Conservation (phyloP, 139 green algal species). For the Spirogloea muscicola region DNA sequence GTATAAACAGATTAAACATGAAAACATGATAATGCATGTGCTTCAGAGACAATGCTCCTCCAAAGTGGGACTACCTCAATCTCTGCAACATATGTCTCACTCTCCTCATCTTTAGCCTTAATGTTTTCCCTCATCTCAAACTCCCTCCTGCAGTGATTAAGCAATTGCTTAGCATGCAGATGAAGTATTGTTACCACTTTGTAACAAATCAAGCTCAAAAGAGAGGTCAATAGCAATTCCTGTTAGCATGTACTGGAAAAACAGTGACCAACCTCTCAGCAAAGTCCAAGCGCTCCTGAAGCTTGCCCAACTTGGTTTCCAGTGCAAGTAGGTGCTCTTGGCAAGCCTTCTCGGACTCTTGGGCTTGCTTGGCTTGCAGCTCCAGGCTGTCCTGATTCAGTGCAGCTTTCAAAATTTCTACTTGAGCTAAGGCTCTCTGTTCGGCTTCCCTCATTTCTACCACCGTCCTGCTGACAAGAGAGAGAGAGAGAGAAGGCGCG, state of each 20-base stretch:
- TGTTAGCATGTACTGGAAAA: neutral
- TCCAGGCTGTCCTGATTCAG: conserved; percentile 47
- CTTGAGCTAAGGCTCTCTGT: conserved; percentile 52
- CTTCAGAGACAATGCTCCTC: too few species aligned
- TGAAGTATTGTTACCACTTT: too few species aligned
- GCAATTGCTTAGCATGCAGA: neutral
- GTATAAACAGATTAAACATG: too few species aligned
- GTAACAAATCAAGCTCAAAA: too few species aligned
- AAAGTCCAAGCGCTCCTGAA: conserved; percentile 45
- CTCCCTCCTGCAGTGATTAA: conserved; percentile 16
- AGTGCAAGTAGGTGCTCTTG: conserved; percentile 40
- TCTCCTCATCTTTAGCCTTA: conserved; percentile 46
- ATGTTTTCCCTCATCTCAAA: conserved; percentile 50
- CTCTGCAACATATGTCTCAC: conserved; percentile 65
- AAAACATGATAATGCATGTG: too few species aligned
- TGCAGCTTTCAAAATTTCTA: conserved; percentile 28
- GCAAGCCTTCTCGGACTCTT: conserved; percentile 30
- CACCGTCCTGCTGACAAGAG: conserved; percentile 22
- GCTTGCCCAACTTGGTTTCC: conserved; percentile 30
- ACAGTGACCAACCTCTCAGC: conserved; percentile 30
- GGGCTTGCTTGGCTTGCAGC: conserved; percentile 46
- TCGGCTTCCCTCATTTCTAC: conserved; percentile 35
- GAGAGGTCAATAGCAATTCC: neutral
- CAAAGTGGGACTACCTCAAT: too few species aligned
- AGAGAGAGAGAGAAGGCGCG: neutral